Conservation (phyloP, 1,284 basidiomycete species). For the Ganoderma meredithae region DNA sequence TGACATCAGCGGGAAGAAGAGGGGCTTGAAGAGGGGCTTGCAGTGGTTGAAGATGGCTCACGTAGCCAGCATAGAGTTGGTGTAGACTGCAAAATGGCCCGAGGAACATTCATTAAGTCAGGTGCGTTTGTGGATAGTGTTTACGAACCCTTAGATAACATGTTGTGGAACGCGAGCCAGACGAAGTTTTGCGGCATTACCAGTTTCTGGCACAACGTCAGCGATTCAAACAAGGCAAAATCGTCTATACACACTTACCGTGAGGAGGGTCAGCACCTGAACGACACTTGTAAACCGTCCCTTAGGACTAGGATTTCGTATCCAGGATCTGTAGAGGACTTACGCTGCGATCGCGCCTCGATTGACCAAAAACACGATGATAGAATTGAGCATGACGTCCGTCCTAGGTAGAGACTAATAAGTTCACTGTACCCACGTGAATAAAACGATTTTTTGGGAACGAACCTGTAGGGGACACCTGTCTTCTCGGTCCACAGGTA, state of each 20-base stretch:
- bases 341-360: slow-evolving; percentile 32
- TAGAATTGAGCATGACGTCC: slow-evolving; percentile 26
- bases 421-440: background rate
- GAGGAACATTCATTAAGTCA: background rate
- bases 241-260: slow-evolving; percentile 8
- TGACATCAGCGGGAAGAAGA: background rate
- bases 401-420: slow-evolving; percentile 11
- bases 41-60: slow-evolving; percentile 5
- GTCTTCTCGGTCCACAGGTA: slow-evolving; percentile 30
- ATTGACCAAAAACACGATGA: slow-evolving; percentile 30
- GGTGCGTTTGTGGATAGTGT: background rate
- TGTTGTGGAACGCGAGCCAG: slow-evolving; percentile 31
- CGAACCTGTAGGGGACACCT: slow-evolving; percentile 21
- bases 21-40: background rate
- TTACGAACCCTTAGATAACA: slow-evolving; percentile 22
- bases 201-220: slow-evolving; percentile 26
- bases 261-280: slow-evolving; percentile 25
- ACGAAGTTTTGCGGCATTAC: slow-evolving; percentile 24
- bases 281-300: background rate
- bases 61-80: slow-evolving; percentile 32
- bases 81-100: slow-evolving; percentile 20
- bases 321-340: background rate
- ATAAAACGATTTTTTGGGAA: background rate
- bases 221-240: background rate
- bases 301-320: background rate